Base-by-base conservation (phyloP, 805 yeast genomes). In the Lipomyces orientalis region DNA sequence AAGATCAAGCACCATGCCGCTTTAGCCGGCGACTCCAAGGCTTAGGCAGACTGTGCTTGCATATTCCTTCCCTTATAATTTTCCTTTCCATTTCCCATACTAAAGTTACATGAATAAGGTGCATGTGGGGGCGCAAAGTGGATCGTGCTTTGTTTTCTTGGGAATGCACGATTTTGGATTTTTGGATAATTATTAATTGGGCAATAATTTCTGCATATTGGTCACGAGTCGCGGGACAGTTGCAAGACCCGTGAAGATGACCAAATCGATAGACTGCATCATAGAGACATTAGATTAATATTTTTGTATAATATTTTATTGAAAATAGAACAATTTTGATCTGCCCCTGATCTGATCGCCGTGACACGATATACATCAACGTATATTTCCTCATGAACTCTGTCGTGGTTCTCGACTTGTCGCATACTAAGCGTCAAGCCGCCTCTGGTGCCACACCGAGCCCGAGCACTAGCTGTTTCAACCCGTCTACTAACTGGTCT, bases 321-420 rank as follows among this genome's bases (percentile, higher is more conserved):
- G 1, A 2, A 22, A 43, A 43, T 43, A 16, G 49, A 43, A 25
- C 29, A 25, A 3, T 25, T 25, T 25, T 25, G 29, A 25, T 25
- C 29, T 25, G 29, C 29, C 29, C 3, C 39, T 35, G 39, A 35
- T 37, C 16, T 37, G 16, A n/a, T 16, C 2, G 22, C n/a, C n/a
- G 49, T 43, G 49, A 19, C 49, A 43, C 49, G 49, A 43, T 43
- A 43, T 43, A 43, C 49, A 43, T 19, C 49, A 43, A 16, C 49
- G 49, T 43, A 43, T 16, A 16, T 43, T 19, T 43, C 49, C 10
- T 43, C 49, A 19, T 19, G 22, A 1, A 12, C 10, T 2, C 10
- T 25, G 3, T n/a, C 2, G 29, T 25, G 29, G 29, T 25, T 25
- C 49, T 43, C 49, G 10, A n/a, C n/a, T 8, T 43, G 43, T 1